Base-by-base conservation (phyloP, 1,284 basidiomycete genomes). In the Ganoderma resinaceum region DNA sequence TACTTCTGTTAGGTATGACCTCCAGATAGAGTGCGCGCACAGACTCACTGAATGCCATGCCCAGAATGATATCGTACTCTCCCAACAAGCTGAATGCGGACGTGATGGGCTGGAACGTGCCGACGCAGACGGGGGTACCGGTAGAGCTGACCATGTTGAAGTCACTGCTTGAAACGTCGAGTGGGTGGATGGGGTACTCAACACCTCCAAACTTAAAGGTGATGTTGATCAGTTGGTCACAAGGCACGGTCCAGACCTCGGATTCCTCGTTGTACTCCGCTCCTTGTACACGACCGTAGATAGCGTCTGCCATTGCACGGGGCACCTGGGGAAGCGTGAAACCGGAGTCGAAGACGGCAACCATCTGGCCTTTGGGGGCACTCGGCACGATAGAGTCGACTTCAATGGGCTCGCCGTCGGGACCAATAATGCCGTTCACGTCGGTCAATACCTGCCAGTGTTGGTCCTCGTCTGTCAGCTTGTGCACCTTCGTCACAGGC, bases 21-120 rank as follows among this genome's bases (percentile, higher is more conserved):
- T n/a, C n/a, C n/a, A n/a, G 26, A 37, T 33, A 46, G 62, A 43
- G 40, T n/a, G 62, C 40, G 58, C 46, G 23, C 31, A 7, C 16
- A 57, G 1, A 80, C 91, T 73, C 78, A 94, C 92, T 70, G 81
- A 94, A 93, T 67, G 85, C 86, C 92, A 94, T 94, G 72, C 92
- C 92, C 63, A 94, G 83, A 74, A 94, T 92, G 83, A 93, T 88
- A 74, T 94, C 92, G 70, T 92, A 93, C 77, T 91, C 87, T 66
- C 91, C 91, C 20, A 92, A 83, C 35, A 92, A 73, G 81, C 90
- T 91, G 79, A 93, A 93, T 11, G 92, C 91, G 12, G 88, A 88
- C 9, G 91, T 92, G 74, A 93, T 93, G 11, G 92, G 92, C 83
- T 94, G 92, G 83, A 93, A 94, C 62, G 90, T 83, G 31, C 92